phyloP scores from a whole-genome alignment of 257 asterid genomes.

The Euphrasia confusa region DNA sequence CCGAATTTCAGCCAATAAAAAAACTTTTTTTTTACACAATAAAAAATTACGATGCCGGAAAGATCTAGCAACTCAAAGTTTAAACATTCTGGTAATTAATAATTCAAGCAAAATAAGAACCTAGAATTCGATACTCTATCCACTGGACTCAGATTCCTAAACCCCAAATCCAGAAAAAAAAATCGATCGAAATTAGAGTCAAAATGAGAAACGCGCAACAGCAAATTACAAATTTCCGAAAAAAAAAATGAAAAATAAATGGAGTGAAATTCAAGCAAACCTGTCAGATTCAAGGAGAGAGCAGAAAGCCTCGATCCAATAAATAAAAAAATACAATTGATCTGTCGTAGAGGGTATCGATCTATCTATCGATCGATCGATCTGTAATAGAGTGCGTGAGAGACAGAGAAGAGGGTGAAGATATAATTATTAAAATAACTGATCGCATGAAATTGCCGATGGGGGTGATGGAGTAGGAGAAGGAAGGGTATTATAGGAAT shows the following conservation, averaged over 20 bases:
- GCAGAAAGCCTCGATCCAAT: constrained; percentile 30
- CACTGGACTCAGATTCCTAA: constrained; percentile 27
- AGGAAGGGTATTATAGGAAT: too few species aligned
- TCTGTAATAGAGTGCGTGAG: too few species aligned
- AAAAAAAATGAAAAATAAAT: constrained; percentile 4
- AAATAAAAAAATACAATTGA: too few species aligned
- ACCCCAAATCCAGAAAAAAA: constrained; percentile 15
- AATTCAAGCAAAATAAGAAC: constrained; percentile 14
- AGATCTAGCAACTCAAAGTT: neutral
- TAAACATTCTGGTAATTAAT: neutral
- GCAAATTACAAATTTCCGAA: constrained; percentile 2
- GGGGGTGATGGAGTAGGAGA: too few species aligned
- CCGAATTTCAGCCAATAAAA: constrained; percentile 21
- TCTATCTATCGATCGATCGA: too few species aligned
- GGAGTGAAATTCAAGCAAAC: constrained; percentile 32
- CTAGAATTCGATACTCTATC: constrained; percentile 26
- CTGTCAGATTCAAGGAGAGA: constrained; percentile 35
- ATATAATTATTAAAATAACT: too few species aligned
- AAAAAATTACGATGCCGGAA: constrained; percentile 5
- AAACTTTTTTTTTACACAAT: neutral
- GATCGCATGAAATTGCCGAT: too few species aligned
- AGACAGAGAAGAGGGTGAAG: too few species aligned
- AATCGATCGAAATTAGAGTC: constrained; percentile 13
- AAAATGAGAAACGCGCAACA: constrained; percentile 18
- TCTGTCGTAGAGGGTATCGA: too few species aligned